phyloP scores from a whole-genome alignment of 768 basidiomycete genomes.

The Mycena pura region DNA sequence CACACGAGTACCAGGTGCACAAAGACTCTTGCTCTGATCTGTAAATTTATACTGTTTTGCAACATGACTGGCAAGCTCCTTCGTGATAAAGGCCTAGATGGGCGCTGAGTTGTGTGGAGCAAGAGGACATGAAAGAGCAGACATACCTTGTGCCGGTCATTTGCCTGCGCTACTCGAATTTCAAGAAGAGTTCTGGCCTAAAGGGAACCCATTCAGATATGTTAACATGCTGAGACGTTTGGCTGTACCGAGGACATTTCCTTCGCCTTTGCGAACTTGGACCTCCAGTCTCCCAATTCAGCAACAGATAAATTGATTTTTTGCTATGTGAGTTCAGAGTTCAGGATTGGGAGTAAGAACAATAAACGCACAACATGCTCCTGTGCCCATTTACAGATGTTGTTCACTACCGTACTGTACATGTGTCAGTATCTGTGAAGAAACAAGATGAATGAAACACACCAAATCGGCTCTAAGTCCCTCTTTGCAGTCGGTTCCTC shows the following conservation, averaged over 20 bases:
- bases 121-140: not conserved
- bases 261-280: not conserved
- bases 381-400: slow-evolving; percentile 10
- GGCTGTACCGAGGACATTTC: not conserved
- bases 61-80: slow-evolving; percentile 2
- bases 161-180: slow-evolving; percentile 5
- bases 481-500: not conserved
- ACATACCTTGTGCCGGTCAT: not conserved
- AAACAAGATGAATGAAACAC: slow-evolving; percentile 9
- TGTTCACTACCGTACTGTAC: slow-evolving; percentile 7
- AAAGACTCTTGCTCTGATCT: too few species aligned
- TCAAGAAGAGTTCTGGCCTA: slow-evolving; percentile 1
- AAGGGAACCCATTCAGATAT: not conserved
- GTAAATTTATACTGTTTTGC: not conserved
- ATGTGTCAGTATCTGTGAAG: slow-evolving; percentile 9
- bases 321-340: slow-evolving; percentile 1
- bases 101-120: not conserved
- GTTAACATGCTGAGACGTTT: not conserved
- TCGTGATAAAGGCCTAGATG: not conserved
- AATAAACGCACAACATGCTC: slow-evolving; percentile 7
- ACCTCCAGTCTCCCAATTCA: slow-evolving; percentile 8
- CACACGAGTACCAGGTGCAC: not conserved
- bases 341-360: slow-evolving; percentile 1
- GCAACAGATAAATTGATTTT: not conserved
- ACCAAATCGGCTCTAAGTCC: slow-evolving; percentile 6